Conservation (phyloP, 2,329 filamentous ascomycete genomes). For the Aaosphaeria pasadenensis region DNA sequence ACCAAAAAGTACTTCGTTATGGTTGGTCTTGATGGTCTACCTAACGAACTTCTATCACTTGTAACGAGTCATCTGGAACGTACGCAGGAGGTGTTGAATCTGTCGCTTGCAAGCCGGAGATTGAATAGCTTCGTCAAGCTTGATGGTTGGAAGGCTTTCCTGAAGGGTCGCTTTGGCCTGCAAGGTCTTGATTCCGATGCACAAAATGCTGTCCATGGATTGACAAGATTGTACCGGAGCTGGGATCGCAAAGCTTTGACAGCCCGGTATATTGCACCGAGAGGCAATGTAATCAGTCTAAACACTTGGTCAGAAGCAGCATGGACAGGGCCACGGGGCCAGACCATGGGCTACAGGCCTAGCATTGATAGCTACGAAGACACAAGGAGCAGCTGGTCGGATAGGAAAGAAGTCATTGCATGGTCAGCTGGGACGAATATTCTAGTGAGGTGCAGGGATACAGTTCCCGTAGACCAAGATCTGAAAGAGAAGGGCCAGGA, state of each 20-base stretch:
- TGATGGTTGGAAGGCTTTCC: slow-evolving; percentile 33
- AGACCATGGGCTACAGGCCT: slow-evolving; percentile 60
- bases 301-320: slow-evolving; percentile 29
- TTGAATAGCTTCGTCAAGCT: slow-evolving; percentile 21
- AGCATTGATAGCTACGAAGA: slow-evolving; percentile 57
- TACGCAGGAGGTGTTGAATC: slow-evolving; percentile 21
- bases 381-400: slow-evolving; percentile 36
- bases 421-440: slow-evolving; percentile 61
- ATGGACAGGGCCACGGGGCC: slow-evolving; percentile 44
- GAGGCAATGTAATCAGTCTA: slow-evolving; percentile 21
- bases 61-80: slow-evolving; percentile 26
- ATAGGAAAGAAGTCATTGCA: slow-evolving; percentile 55
- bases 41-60: slow-evolving; percentile 32
- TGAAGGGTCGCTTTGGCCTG: slow-evolving; percentile 28
- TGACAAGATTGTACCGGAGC: slow-evolving; percentile 57
- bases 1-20: slow-evolving; percentile 4
- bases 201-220: slow-evolving; percentile 46
- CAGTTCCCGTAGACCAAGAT: slow-evolving; percentile 21
- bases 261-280: slow-evolving; percentile 48
- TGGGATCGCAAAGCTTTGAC: slow-evolving; percentile 57
- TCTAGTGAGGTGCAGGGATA: slow-evolving; percentile 48
- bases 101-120: slow-evolving; percentile 21
- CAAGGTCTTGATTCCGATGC: slow-evolving; percentile 20
- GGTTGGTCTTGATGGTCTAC: slow-evolving; percentile 22
- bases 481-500: slow-evolving; percentile 16